A percentile compares a stretch with the other conserved stretches of the same genome.
These are phyloP conservation scores for Tillandsia fasciculata DNA, from an alignment of 176 grass and related monocot genomes.

Conservation along the genomic window DNA sequence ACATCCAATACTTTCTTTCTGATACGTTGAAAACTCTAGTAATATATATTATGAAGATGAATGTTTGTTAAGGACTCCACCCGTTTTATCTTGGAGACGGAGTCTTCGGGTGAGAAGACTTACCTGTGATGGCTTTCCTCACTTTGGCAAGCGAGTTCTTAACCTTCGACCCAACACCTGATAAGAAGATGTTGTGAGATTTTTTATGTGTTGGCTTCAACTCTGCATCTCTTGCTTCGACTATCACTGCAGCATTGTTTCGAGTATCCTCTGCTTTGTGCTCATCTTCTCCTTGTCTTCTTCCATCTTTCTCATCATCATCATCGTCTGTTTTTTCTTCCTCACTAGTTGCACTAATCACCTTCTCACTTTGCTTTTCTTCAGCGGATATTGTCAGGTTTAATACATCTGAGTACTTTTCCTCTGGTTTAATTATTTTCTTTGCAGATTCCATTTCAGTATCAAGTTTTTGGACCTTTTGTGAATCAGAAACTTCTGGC, in stretches of 20 bases:
- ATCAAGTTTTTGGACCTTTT: constrained; percentile 30
- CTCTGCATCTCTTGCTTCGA: constrained; percentile 36
- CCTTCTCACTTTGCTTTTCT: constrained; percentile 28
- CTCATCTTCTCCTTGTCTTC: constrained; percentile 31
- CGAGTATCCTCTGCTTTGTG: constrained; percentile 21
- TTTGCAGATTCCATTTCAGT: constrained; percentile 21
- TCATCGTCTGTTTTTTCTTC: constrained; percentile 17
- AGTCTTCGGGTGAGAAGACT: constrained; percentile 48
- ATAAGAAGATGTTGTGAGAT: constrained; percentile 53
- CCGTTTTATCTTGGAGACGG: constrained; percentile 36
- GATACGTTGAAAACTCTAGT: not conserved
- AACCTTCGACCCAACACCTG: constrained; percentile 80
- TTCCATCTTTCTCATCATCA: constrained; percentile 34
- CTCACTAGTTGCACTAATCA: constrained; percentile 14
- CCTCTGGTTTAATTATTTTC: constrained; percentile 20
- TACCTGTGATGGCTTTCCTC: constrained; percentile 76
- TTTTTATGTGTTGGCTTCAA: constrained; percentile 59
- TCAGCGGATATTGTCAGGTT: constrained; percentile 27
- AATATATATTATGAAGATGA: not conserved
- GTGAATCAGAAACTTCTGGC: constrained; percentile 14
- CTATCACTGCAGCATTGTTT: constrained; percentile 18
- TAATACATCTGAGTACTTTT: constrained; percentile 22
- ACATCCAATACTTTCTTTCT: too few species aligned
- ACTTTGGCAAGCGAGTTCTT: constrained; percentile 83
- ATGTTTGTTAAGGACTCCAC: constrained; percentile 24